Base-by-base conservation (phyloP, 805 yeast genomes). In the Spathaspora arborariae region DNA sequence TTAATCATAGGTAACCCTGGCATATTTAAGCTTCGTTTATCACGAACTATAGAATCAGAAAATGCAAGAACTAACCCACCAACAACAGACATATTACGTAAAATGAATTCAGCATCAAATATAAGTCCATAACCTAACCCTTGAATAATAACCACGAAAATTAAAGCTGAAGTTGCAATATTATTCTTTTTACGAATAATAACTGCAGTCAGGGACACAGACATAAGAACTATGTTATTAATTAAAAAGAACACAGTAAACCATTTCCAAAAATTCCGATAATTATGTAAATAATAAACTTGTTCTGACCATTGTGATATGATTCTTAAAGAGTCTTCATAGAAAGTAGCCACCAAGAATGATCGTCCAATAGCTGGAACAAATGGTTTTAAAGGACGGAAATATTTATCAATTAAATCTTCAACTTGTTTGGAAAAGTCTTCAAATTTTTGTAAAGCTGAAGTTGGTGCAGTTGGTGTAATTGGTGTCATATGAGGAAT, bases 51-150 rank as follows among this genome's bases (percentile, higher is more conserved):
- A 7, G 92, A 82, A 63, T 92, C 97, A 46, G 92, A 81, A 49
- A 89, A 80, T 5, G 92, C 96, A 58, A 92, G 80, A 55, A 92
- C 70, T 52, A 92, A 76, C 5, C 98, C 98, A 40, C 99, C 99
- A 54, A 89, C 84, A 43, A 92, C 92, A 19, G 95, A 85, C 54
- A 91, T 73, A 63, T 89, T 90, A 70, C 97, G 82, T 59, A 89
- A 76, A 57, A 94, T 81, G 68, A 91, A 92, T 48, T 80, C 80
- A 24, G 85, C 75, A 57, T 91, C 96, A 56, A 85, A 81, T 53
- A 88, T 79, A 52, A 91, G 74, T 4, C 98, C 98, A 62, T 92
- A 92, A 50, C 86, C 86, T 11, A 91, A 54, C 5, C 96, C 97
- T 71, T 92, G 99, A 39, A 82, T 64, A 13, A 88, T 59, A 27